These are phyloP conservation scores for Podaxis sp. DNA, from an alignment of 768 basidiomycete genomes.

Conservation along the genomic window DNA sequence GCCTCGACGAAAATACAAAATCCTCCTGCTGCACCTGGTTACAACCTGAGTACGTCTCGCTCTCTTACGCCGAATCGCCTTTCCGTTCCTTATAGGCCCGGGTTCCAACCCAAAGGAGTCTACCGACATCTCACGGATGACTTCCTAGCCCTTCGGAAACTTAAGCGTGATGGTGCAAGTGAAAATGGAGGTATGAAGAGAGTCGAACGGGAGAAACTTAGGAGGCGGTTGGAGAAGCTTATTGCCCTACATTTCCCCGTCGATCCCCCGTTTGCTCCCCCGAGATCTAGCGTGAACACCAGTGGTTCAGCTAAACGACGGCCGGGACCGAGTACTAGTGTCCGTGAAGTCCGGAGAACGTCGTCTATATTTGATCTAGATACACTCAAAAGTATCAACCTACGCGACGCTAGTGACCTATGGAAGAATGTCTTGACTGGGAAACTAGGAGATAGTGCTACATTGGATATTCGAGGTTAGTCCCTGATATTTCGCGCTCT, in stretches of 20 bases:
- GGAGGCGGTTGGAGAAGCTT: slow-evolving; percentile 86
- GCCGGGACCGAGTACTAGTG: slow-evolving; percentile 16
- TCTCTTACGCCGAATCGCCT: slow-evolving; percentile 17
- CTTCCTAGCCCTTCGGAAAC: slow-evolving; percentile 52
- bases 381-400: slow-evolving; percentile 52
- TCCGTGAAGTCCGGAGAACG: slow-evolving; percentile 38
- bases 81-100: slow-evolving; percentile 76
- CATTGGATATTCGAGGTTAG: slow-evolving; percentile 68
- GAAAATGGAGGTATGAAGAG: slow-evolving; percentile 40
- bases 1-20: background rate
- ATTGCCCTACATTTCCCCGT: slow-evolving; percentile 65
- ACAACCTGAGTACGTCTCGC: slow-evolving; percentile 9
- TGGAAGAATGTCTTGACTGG: slow-evolving; percentile 60
- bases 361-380: slow-evolving; percentile 79
- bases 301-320: slow-evolving; percentile 14
- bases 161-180: slow-evolving; percentile 37
- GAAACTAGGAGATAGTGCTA: slow-evolving; percentile 41
- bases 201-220: slow-evolving; percentile 81
- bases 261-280: slow-evolving; percentile 5
- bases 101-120: slow-evolving; percentile 92
- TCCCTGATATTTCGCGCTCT: background rate
- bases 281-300: slow-evolving; percentile 7
- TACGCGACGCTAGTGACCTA: slow-evolving; percentile 58
- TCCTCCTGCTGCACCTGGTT: background rate
- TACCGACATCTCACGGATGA: slow-evolving; percentile 80